Percentiles rank a stretch among this genome's conserved stretches.
Conservation (phyloP, 768 basidiomycete species). For the Auriscalpium vulgare region DNA sequence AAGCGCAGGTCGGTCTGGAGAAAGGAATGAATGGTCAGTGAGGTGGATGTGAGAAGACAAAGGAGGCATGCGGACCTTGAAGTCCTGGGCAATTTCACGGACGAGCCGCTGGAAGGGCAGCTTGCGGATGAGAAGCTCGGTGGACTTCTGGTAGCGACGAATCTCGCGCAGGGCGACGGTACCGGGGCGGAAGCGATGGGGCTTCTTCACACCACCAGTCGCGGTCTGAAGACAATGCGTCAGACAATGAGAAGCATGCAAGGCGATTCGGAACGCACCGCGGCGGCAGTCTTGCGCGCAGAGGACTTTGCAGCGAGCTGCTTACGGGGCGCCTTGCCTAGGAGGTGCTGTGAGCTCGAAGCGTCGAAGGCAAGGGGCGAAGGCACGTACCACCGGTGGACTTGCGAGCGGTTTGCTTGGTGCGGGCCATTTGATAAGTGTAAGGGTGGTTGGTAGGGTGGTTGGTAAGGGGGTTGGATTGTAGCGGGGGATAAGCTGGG, state of each 20-base stretch:
- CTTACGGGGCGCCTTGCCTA: slow-evolving; percentile 61
- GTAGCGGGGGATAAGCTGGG: neutral
- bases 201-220: slow-evolving; percentile 64
- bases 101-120: slow-evolving; percentile 62
- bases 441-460: neutral
- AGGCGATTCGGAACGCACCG: slow-evolving; percentile 10
- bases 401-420: slow-evolving; percentile 73
- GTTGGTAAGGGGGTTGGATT: neutral
- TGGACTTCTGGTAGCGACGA: slow-evolving; percentile 33
- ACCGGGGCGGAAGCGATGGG: slow-evolving; percentile 31
- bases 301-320: slow-evolving; percentile 60
- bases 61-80: slow-evolving; percentile 34
- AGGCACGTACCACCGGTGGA: slow-evolving; percentile 57
- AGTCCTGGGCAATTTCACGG: slow-evolving; percentile 59
- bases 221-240: slow-evolving; percentile 20
- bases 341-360: neutral
- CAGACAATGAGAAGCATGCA: neutral
- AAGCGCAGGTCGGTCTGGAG: slow-evolving; percentile 47
- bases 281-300: slow-evolving; percentile 53
- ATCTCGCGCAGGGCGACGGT: slow-evolving; percentile 32
- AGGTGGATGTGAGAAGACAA: neutral
- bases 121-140: slow-evolving; percentile 35
- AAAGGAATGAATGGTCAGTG: neutral
- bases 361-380: neutral
- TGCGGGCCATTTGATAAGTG: slow-evolving; percentile 50